Percentiles rank a stretch among this genome's conserved stretches.
These are phyloP conservation scores for Agrocybe chaxingu DNA, from an alignment of 768 basidiomycete genomes.

Conservation along the genomic window DNA sequence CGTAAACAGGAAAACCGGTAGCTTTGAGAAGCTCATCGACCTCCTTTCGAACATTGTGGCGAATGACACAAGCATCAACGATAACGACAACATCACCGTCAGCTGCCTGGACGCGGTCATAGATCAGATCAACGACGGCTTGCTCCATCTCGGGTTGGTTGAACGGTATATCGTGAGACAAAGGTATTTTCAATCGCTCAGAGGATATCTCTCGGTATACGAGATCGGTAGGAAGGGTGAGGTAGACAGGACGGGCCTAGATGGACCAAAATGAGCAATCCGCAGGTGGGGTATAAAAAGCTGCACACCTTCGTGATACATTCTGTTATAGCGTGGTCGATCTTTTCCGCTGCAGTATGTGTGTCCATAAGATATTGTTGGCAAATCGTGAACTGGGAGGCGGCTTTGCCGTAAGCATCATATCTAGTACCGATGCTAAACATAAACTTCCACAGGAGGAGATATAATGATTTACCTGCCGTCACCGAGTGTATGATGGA, in stretches of 20 bases:
- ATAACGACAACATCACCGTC: conserved; percentile 71
- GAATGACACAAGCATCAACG: conserved; percentile 77
- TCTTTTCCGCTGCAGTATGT: conserved; percentile 57
- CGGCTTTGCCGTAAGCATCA: conserved; percentile 75
- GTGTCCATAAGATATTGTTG: conserved; percentile 58
- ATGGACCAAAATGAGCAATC: not conserved
- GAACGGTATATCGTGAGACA: conserved; percentile 42
- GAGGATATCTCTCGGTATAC: conserved; percentile 66
- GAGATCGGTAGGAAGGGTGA: conserved; percentile 84
- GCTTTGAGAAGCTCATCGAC: conserved; percentile 56
- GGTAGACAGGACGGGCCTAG: conserved; percentile 83
- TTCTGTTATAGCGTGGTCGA: conserved; percentile 75
- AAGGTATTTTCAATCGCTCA: conserved; percentile 57
- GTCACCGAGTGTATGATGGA: conserved; percentile 89
- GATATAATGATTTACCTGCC: conserved; percentile 44
- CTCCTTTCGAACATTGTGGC: conserved; percentile 66
- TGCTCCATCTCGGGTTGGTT: conserved; percentile 60
- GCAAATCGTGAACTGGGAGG: conserved; percentile 69
- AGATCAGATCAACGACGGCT: conserved; percentile 73
- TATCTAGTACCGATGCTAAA: conserved; percentile 41
- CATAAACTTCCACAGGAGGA: not conserved
- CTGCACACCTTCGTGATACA: conserved; percentile 53
- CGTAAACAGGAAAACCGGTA: conserved; percentile 72
- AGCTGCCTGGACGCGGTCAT: conserved; percentile 58
- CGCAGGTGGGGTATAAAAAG: no score